phyloP scores from a whole-genome alignment of 805 yeast species.

The Tetrapisispora iriomotensis region DNA sequence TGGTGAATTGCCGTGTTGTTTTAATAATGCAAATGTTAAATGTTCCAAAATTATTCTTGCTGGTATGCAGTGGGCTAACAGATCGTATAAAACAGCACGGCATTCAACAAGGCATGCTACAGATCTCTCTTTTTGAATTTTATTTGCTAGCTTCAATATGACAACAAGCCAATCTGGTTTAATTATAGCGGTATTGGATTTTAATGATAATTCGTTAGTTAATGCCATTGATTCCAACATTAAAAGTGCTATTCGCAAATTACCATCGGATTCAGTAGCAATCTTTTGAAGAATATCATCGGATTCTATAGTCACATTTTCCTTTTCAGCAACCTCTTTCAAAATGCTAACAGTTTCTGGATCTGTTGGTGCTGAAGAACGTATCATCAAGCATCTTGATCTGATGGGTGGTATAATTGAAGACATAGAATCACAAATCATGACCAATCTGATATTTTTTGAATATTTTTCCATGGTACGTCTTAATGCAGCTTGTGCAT shows the following conservation, averaged over 20 bases:
- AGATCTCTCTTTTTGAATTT: slow-evolving; percentile 50
- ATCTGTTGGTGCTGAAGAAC: slow-evolving; percentile 71
- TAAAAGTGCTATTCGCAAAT: slow-evolving; percentile 67
- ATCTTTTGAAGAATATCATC: slow-evolving; percentile 41
- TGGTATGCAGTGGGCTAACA: slow-evolving; percentile 89
- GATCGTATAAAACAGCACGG: slow-evolving; percentile 66
- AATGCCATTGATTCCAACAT: slow-evolving; percentile 74
- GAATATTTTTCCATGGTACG: slow-evolving; percentile 96
- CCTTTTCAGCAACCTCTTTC: slow-evolving; percentile 45
- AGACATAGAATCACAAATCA: slow-evolving; percentile 83
- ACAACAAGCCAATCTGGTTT: slow-evolving; percentile 89
- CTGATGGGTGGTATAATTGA: slow-evolving; percentile 89
- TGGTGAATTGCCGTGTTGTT: slow-evolving; percentile 13
- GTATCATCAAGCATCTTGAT: slow-evolving; percentile 81
- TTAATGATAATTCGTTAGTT: slow-evolving; percentile 47
- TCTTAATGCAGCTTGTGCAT: slow-evolving; percentile 92
- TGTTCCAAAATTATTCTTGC: slow-evolving; percentile 68
- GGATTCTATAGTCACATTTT: slow-evolving; percentile 36
- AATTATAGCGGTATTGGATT: slow-evolving; percentile 41
- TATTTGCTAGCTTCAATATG: slow-evolving; percentile 51
- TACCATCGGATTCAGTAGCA: slow-evolving; percentile 50
- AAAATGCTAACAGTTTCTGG: slow-evolving; percentile 52
- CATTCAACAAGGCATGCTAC: slow-evolving; percentile 48
- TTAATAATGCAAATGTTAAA: slow-evolving; percentile 39
- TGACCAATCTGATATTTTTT: slow-evolving; percentile 68